Evolutionary conservation across 2,329 filamentous ascomycete genomes (phyloP), one percentile per base, ranked within the genome.

Genomic region (Colletotrichum zoysiae): DNA sequence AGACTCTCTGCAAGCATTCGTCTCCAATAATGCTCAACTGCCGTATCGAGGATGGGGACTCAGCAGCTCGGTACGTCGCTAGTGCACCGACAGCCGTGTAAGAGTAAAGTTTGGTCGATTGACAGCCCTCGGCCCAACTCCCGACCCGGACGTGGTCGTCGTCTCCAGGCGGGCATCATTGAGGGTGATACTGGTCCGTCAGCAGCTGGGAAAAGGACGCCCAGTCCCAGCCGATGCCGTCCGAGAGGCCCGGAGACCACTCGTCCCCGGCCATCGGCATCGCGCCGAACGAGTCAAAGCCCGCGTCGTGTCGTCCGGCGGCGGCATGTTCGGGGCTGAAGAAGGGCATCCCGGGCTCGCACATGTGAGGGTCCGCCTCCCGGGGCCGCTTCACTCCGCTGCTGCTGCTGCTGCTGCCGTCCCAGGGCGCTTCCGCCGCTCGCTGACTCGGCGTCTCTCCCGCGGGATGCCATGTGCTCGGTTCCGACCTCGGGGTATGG

Each of bases 171-270:
- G 8, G 7, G 18, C 33, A n/a, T 50, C n/a, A 61, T n/a, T 38
- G 33, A 8, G 44, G n/a, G 14, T 62, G 59, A 16, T 51, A 51
- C n/a, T 51, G 46, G 3, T 51, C 59, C 12, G 46, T 14, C 5
- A 51, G 8, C 7, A 71, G 59, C 33, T 71, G 65, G 18, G 65
- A 64, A 33, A 71, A 71, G 55, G 65, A 71, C 1, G 69, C 26
- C 69, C 69, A 71, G 8, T 71, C 69, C 69, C 69, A 71, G 9
- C 65, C 65, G 12, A 64, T 61, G 5, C 53, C 65, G 30, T 71
- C 69, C n/a, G 69, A 69, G 4, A 64, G 16, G 23, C 69, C 56
- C 8, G 69, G 69, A 1, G 59, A 60, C 69, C 69, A 71, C 16
- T 69, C 69, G 3, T 71, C 65, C 1, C 69, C 65, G 0, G 33